These are phyloP conservation scores for Colletotrichum sp. DNA, from an alignment of 2,329 filamentous ascomycete genomes.

Conservation along the genomic window DNA sequence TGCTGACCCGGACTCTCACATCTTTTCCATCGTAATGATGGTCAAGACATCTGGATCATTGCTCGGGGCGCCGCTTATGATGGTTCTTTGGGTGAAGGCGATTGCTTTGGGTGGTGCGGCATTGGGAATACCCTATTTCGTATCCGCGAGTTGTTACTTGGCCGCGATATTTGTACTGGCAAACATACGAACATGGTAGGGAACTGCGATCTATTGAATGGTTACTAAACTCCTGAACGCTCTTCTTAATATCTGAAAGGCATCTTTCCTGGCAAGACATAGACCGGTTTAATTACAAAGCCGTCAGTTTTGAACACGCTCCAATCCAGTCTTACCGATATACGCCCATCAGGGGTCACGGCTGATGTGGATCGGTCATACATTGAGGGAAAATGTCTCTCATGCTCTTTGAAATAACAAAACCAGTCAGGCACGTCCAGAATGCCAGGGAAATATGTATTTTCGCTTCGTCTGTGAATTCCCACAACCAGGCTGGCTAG, in stretches of 20 bases:
- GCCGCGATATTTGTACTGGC: conserved; percentile 37
- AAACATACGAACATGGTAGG: neutral
- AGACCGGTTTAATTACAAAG: neutral
- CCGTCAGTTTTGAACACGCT: neutral
- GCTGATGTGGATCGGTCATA: neutral
- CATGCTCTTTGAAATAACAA: neutral
- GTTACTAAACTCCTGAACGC: neutral
- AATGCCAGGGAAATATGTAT: neutral
- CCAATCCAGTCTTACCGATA: neutral
- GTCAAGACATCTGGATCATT: conserved; percentile 53
- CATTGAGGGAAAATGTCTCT: neutral
- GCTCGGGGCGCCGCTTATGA: conserved; percentile 52
- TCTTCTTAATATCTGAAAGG: neutral
- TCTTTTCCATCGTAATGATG: conserved; percentile 58
- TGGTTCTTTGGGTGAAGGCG: conserved; percentile 49
- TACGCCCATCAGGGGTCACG: neutral
- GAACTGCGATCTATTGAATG: neutral
- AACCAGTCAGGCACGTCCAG: neutral
- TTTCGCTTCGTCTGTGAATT: neutral
- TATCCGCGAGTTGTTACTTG: conserved; percentile 42
- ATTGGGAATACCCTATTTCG: conserved; percentile 42
- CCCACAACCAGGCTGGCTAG: neutral
- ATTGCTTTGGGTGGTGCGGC: conserved; percentile 39
- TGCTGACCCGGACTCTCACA: conserved; percentile 39
- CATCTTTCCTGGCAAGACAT: neutral